Evolutionary conservation across 164 flowering plant species (phyloP), one percentile per base, ranked within the genome.

Genomic region (Buxus sempervirens): DNA sequence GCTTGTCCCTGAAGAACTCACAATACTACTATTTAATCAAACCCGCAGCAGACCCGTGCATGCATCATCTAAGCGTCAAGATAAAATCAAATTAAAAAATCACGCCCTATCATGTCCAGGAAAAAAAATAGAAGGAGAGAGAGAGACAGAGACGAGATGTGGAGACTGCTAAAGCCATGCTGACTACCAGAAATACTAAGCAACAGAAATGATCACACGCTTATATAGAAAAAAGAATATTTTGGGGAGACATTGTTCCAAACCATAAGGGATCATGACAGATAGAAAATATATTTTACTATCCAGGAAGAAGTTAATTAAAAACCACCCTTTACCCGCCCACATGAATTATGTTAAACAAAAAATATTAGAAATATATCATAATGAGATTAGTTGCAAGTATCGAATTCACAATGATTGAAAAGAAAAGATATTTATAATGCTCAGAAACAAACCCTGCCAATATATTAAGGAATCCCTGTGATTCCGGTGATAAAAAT

Each of bases 381-480:
- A 15, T 6, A 10, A 45, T 45, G 51, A 45, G 13, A 45, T 15
- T 45, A 15, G 18, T 15, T 45, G 51, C 1, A 5, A 45, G 18
- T 45, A 45, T 45, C 13, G 1, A 1, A 45, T 10, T 45, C 51
- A 4, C 10, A 10, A 45, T 45, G 12, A 45, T 10, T 45, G n/a
- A n/a, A n/a, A 45, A 45, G 51, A 32, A 32, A 3, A 32, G 3
- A 32, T 45, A 15, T 1, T 10, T 5, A 45, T 6, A 45, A 10
- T 10, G 51, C 24, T 32, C 24, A 26, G 41, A 18, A 63, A 82
- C 86, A 65, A 65, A 90, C 98, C 98, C 96, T 51, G 93, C 82
- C 80, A 95, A 72, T 72, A 89, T 80, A 80, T 84, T 83, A 22
- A 91, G 70, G 61, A 77, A 78, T 48, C 90, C 96, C 75, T 82